These are phyloP conservation scores for Terfezia boudieri DNA, from an alignment of 495 filamentous ascomycete species.

Conservation along the genomic window DNA sequence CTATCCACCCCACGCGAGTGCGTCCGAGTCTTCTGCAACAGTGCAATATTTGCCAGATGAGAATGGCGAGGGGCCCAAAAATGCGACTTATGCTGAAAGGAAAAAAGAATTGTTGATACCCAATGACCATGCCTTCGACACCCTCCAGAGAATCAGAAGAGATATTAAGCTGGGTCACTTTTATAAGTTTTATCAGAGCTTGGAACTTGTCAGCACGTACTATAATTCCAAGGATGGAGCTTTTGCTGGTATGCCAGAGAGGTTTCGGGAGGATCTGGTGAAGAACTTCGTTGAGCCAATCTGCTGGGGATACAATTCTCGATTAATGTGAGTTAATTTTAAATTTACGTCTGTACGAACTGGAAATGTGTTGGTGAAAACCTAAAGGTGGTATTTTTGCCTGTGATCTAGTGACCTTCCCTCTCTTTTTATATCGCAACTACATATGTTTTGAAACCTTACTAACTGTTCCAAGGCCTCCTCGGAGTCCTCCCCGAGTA, in stretches of 20 bases:
- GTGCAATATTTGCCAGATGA: conserved; percentile 8
- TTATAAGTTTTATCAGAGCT: conserved; percentile 16
- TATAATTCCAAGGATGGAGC: conserved; percentile 4
- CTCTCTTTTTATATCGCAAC: not conserved
- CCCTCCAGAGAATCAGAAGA: conserved; percentile 12
- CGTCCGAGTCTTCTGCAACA: not conserved
- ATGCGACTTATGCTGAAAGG: conserved; percentile 5
- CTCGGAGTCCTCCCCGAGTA: conserved; percentile 14
- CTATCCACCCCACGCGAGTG: not conserved
- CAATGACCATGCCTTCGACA: conserved; percentile 11
- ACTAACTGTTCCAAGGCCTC: conserved; percentile 6
- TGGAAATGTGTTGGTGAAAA: not conserved
- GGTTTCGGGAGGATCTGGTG: conserved; percentile 18
- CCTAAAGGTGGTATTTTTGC: not conserved
- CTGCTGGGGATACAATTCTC: conserved; percentile 18
- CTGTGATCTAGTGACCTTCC: not conserved
- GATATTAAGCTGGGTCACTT: conserved; percentile 17
- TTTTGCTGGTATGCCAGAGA: conserved; percentile 13
- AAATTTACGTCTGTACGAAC: not conserved
- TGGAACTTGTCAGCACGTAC: conserved; percentile 14
- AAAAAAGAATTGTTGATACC: conserved; percentile 11
- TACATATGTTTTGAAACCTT: not conserved
- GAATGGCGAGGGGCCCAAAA: conserved; percentile 10
- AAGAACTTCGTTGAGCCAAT: conserved; percentile 20
- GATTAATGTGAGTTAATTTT: conserved; percentile 13